phyloP scores from a whole-genome alignment of 805 yeast genomes.

The Wickerhamiella domercqiae region DNA sequence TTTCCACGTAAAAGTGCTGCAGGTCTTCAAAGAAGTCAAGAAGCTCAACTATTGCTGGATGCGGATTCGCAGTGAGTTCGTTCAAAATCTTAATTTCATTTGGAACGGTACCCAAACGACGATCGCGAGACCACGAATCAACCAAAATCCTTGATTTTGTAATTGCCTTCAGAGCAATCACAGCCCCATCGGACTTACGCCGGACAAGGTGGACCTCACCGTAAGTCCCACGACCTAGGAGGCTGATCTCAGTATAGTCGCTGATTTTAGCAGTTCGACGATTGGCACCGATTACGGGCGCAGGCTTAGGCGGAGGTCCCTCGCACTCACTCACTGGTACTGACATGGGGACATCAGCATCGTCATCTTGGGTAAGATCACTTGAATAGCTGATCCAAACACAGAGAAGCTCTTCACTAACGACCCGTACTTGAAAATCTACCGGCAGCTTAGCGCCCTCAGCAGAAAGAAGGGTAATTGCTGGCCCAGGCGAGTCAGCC shows the following conservation, averaged over 20 bases:
- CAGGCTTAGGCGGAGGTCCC: neutral
- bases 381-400: slow-evolving; percentile 74
- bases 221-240: slow-evolving; percentile 93
- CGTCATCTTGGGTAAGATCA: slow-evolving; percentile 8
- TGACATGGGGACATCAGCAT: too few relatives aligned
- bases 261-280: slow-evolving; percentile 56
- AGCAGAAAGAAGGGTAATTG: slow-evolving; percentile 39
- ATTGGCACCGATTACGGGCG: slow-evolving; percentile 41
- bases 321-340: neutral
- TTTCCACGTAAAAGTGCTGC: slow-evolving; percentile 76
- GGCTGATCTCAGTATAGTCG: slow-evolving; percentile 57
- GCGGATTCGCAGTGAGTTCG: slow-evolving; percentile 51
- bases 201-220: slow-evolving; percentile 75
- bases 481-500: slow-evolving; percentile 9
- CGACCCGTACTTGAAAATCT: slow-evolving; percentile 69
- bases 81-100: slow-evolving; percentile 93
- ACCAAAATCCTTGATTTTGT: slow-evolving; percentile 85
- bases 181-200: slow-evolving; percentile 33
- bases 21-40: slow-evolving; percentile 89
- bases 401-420: slow-evolving; percentile 41
- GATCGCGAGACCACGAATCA: slow-evolving; percentile 94
- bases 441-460: slow-evolving; percentile 53
- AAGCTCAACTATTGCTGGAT: slow-evolving; percentile 72
- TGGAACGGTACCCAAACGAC: slow-evolving; percentile 82
- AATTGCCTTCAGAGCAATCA: slow-evolving; percentile 67